Evolutionary conservation across 1,284 basidiomycete species (phyloP).

Genomic region (Sporisorium iseilematis-ciliati): DNA sequence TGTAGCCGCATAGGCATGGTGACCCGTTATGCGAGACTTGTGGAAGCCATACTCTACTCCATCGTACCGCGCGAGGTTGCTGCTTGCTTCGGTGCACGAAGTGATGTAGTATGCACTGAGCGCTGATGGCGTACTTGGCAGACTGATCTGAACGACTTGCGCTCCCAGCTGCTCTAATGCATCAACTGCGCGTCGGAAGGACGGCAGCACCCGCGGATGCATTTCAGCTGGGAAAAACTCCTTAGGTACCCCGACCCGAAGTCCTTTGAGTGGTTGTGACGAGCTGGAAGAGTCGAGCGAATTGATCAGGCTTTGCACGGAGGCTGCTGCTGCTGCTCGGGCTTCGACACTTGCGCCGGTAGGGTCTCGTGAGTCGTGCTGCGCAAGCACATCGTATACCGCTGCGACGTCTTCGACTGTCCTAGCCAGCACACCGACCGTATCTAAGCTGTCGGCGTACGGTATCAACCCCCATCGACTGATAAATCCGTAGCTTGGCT

Average conservation of each 20-base stretch:
- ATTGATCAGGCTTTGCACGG: conserved; percentile 7
- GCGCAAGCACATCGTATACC: conserved; percentile 78
- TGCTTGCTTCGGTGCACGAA: conserved; percentile 92
- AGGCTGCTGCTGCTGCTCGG: conserved; percentile 26
- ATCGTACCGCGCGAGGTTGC: conserved; percentile 90
- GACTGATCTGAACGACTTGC: conserved; percentile 78
- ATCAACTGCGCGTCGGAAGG: conserved; percentile 74
- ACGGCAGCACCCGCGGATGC: conserved; percentile 72
- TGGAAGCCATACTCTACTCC: conserved; percentile 77
- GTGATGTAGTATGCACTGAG: conserved; percentile 95
- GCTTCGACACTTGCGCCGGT: conserved; percentile 75
- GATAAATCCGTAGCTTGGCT: conserved; percentile 92
- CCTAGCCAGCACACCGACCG: conserved; percentile 84
- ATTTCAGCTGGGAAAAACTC: conserved; percentile 87
- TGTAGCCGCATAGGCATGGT: conserved; percentile 60
- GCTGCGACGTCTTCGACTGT: conserved; percentile 73
- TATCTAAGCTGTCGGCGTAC: conserved; percentile 94
- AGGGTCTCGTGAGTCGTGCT: conserved; percentile 81
- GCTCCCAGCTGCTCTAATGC: conserved; percentile 78
- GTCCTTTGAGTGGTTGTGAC: conserved; percentile 69
- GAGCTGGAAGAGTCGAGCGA: background rate
- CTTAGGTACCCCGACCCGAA: conserved; percentile 78
- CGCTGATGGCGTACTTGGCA: conserved; percentile 82
- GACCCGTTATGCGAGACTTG: conserved; percentile 12
- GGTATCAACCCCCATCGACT: conserved; percentile 91